Base-by-base conservation (phyloP, 352 stramenopile species). In the Sclerospora graminicola region DNA sequence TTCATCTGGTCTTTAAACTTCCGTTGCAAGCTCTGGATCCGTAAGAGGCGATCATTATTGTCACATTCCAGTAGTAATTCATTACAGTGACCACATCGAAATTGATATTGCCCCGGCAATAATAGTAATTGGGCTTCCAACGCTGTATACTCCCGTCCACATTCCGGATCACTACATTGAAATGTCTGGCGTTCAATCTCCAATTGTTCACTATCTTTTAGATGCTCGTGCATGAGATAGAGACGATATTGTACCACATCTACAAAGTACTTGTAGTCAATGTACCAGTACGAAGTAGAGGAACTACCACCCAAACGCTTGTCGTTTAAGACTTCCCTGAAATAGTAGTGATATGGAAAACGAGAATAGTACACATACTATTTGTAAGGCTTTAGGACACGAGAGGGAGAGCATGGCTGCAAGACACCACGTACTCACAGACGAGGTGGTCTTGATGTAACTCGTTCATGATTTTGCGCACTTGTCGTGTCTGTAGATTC, bases 191-290 rank as follows among this genome's bases (percentile, higher is more conserved):
- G 67, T 56, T 92, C 82, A 40, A 94, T 89, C 47, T 94, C 82
- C 1, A 90, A 48, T 48, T 89, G 79, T 48, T 94, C 82, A 45
- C 57, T 81, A 48, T 91, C 80, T 47, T 89, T 91, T 1, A 94
- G 50, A 29, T 89, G 72, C 45, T 91, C 77, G 45, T 88, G 72
- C 69, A 94, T 94, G 30, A 92, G 43, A 56, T 89, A 94, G 14
- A 94, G 62, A 8, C 82, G 79, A 46, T 86, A 94, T 52, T 87
- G 77, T 45, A 94, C 78, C 44, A 94, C 80, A 48, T 94, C 80
- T 33, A 90, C 78, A 62, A 94, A 91, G 58, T 94, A 89, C 56
- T 94, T 94, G 74, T 91, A 94, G 68, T 94, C 82, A 63, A 94
- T 94, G 64, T 94, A 92, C 81, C 82, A 93, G 54, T 93, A 93